Conservation (phyloP, 768 basidiomycete genomes). For the Suillus variegatus region DNA sequence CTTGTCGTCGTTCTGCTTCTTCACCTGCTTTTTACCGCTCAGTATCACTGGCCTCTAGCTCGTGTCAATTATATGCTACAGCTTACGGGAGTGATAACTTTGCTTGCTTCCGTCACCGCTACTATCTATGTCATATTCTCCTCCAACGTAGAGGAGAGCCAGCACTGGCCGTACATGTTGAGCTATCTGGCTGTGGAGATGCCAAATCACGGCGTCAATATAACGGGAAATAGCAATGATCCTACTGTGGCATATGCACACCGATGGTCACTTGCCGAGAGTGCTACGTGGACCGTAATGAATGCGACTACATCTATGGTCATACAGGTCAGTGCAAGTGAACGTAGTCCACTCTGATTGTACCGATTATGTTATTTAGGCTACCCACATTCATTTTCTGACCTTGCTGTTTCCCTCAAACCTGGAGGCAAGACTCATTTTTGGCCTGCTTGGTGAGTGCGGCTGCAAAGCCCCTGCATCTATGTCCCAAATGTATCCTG, state of each 20-base stretch:
- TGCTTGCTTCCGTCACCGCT: conserved; percentile 76
- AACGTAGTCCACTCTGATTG: background rate
- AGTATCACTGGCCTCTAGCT: conserved; percentile 95
- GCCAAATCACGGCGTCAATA: conserved; percentile 32
- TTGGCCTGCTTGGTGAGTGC: conserved; percentile 73
- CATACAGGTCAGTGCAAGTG: conserved; percentile 66
- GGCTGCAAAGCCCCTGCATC: background rate
- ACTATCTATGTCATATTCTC: conserved; percentile 76
- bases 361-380: conserved; percentile 43
- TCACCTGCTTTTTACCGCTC: conserved; percentile 92
- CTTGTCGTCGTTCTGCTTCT: conserved; percentile 84
- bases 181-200: conserved; percentile 85
- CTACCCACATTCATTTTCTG: conserved; percentile 97
- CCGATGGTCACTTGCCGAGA: conserved; percentile 63
- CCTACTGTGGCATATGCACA: conserved; percentile 26
- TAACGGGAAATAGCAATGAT: conserved; percentile 17
- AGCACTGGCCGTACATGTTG: conserved; percentile 93
- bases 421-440: conserved; percentile 85
- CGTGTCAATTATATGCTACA: conserved; percentile 92
- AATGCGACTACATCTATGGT: conserved; percentile 82
- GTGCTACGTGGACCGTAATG: conserved; percentile 84
- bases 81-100: conserved; percentile 76
- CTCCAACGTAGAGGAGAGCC: conserved; percentile 58
- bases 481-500: background rate
- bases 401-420: conserved; percentile 92